phyloP scores from a whole-genome alignment of 1,284 basidiomycete genomes.

The Apiotrichum mycotoxinovorans region DNA sequence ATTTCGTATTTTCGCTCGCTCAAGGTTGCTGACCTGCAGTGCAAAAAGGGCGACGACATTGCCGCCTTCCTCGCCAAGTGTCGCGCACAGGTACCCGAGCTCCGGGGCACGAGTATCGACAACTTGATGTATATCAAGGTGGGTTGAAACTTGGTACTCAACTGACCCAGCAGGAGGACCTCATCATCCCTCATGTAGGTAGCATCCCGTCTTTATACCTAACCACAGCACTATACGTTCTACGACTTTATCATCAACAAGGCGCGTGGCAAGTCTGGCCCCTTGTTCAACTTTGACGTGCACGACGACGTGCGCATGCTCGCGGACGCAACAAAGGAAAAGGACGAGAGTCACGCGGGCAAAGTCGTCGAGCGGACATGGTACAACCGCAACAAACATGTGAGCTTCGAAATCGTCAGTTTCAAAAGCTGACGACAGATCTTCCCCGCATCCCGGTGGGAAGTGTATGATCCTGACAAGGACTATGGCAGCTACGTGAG shows the following conservation, averaged over 20 bases:
- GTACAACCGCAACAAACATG: constrained; percentile 88
- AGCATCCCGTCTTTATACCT: neutral
- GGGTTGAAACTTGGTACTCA: constrained; percentile 1
- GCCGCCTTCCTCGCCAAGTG: constrained; percentile 87
- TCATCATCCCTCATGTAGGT: constrained; percentile 87
- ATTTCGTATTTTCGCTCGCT: neutral
- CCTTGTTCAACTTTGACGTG: constrained; percentile 97
- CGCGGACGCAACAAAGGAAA: constrained; percentile 93
- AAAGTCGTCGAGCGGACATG: constrained; percentile 96
- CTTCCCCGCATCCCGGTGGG: constrained; percentile 92
- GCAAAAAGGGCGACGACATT: constrained; percentile 96
- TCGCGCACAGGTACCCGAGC: constrained; percentile 84
- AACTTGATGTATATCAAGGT: constrained; percentile 99
- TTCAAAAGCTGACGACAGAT: constrained; percentile 56
- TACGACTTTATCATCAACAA: constrained; percentile 99
- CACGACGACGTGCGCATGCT: constrained; percentile 95
- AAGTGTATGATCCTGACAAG: constrained; percentile 91
- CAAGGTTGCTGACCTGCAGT: constrained; percentile 58
- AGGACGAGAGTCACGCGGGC: constrained; percentile 97
- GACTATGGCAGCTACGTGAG: constrained; percentile 73
- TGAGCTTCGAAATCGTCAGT: constrained; percentile 16
- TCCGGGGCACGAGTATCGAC: constrained; percentile 83
- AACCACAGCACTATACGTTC: constrained; percentile 83
- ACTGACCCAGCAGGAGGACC: constrained; percentile 66
- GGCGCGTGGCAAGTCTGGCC: constrained; percentile 95